phyloP scores from a whole-genome alignment of 148 eudicot species.

The Diospyros kaki region DNA sequence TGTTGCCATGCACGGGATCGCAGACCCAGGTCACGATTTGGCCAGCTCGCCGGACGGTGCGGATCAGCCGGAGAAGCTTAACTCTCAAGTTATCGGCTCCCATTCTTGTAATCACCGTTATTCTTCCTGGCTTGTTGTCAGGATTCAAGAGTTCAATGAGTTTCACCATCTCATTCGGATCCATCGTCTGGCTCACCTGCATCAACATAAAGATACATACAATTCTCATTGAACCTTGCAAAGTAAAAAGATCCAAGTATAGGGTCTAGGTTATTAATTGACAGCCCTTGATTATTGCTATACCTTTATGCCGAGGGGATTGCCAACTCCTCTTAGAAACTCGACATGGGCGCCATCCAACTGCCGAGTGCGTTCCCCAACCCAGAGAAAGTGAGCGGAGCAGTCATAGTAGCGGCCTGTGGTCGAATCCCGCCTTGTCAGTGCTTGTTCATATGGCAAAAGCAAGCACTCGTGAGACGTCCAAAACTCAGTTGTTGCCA shows the following conservation, averaged over 20 bases:
- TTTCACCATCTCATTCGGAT: slow-evolving; percentile 66
- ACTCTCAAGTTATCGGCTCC: slow-evolving; percentile 85
- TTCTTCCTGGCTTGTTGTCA: slow-evolving; percentile 66
- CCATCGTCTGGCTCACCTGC: slow-evolving; percentile 80
- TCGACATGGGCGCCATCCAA: slow-evolving; percentile 82
- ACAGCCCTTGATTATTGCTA: background rate
- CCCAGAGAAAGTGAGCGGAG: slow-evolving; percentile 85
- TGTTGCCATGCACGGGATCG: slow-evolving; percentile 80
- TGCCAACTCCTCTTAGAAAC: slow-evolving; percentile 65
- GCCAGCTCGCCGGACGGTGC: slow-evolving; percentile 65
- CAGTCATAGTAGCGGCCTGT: slow-evolving; percentile 68
- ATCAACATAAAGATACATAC: background rate
- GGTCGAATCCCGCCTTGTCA: slow-evolving; percentile 71
- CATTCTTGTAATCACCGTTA: slow-evolving; percentile 67
- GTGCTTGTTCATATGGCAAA: slow-evolving; percentile 75
- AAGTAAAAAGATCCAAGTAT: too few species aligned
- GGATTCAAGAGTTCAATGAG: slow-evolving; percentile 78
- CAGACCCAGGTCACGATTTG: slow-evolving; percentile 76
- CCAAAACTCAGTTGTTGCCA: slow-evolving; percentile 70
- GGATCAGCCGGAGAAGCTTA: slow-evolving; percentile 65
- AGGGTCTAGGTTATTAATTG: too few species aligned
- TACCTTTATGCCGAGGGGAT: slow-evolving; percentile 84
- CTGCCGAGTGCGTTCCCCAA: slow-evolving; percentile 79
- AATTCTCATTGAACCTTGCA: too few species aligned
- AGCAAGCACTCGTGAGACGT: slow-evolving; percentile 80